Conservation (phyloP, 129 eudicot genomes). For the Saussurea involucrata region DNA sequence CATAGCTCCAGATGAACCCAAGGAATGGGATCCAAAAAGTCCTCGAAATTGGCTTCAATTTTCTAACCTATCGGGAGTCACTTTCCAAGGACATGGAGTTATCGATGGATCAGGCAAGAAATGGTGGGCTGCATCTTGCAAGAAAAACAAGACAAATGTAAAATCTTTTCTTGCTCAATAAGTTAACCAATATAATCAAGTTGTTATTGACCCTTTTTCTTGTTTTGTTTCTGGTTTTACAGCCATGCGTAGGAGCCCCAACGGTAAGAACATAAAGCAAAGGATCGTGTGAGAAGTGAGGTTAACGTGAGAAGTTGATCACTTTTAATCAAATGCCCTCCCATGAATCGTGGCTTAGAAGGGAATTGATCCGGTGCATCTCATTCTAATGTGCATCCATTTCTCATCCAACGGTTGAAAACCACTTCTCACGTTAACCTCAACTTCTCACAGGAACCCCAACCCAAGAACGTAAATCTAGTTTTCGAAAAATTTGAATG, state of each 20-base stretch:
- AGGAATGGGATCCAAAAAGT: slow-evolving; percentile 64
- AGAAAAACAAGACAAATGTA: slow-evolving; percentile 89
- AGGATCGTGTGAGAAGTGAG: too few relatives aligned
- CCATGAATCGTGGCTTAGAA: too few relatives aligned
- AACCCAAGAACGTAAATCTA: background rate
- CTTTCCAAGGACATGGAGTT: slow-evolving; percentile 76
- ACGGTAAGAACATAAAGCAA: slow-evolving; percentile 54
- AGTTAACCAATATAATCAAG: background rate
- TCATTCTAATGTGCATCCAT: too few relatives aligned
- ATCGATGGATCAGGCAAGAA: slow-evolving; percentile 94
- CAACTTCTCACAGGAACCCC: too few relatives aligned
- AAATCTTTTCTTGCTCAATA: background rate
- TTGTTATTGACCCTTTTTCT: slow-evolving; percentile 1
- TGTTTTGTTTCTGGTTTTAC: slow-evolving; percentile 23
- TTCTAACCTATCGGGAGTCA: slow-evolving; percentile 41
- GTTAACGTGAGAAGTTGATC: too few relatives aligned
- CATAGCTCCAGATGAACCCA: slow-evolving; percentile 83
- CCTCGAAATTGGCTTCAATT: slow-evolving; percentile 71
- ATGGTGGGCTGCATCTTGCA: slow-evolving; percentile 99
- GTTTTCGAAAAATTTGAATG: background rate
- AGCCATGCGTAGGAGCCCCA: slow-evolving; percentile 95
- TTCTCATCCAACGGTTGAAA: too few relatives aligned
- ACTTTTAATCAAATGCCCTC: too few relatives aligned
- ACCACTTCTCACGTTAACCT: too few relatives aligned
- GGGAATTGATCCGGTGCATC: too few relatives aligned